Evolutionary conservation across 2,329 filamentous ascomycete species (phyloP), one percentile per base, ranked within the genome.

Genomic region (Calonectria crousiana): DNA sequence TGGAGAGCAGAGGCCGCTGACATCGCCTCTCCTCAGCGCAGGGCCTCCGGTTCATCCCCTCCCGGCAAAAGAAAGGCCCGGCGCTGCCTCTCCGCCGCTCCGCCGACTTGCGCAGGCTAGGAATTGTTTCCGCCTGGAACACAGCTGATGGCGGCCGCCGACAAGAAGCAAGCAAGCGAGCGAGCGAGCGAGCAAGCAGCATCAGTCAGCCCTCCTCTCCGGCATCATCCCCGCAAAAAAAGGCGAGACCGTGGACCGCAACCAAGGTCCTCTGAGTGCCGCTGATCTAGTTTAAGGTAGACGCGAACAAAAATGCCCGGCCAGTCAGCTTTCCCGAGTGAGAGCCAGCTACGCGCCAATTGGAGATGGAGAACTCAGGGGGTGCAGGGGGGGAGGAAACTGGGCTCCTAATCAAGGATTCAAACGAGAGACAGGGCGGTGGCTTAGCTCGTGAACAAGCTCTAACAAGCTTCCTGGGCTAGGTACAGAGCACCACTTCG

Each of bases 381-480:
- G 34, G 3, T 20, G 20, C 6, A 20, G 51, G 28, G 51, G 26
- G 9, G 14, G 8, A 11, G 10, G 56, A 34, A n/a, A n/a, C 32
- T 41, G 56, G 32, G 36, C n/a, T 23, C 60, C 23, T 58, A 38
- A 34, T 26, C 51, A 68, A 58, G 34, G 30, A 32, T 28, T 51
- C 44, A 38, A 32, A 23, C 4, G 23, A 36, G 23, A 44, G 52
- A 68, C 36, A 44, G 34, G 68, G 58, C 58, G 58, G 68, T 71
- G 68, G 68, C 68, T 71, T 38, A 71, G 68, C 58, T 26, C 26
- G 32, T 32, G 67, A 36, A 49, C 38, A 69, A 64, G 68, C 56
- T 70, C 56, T 23, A 36, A 52, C 68, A 70, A 65, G 68, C 68
- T 65, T 44, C 47, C 56, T 4, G 52, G 36, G 36, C 34, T 62